Conservation (phyloP, 169 alveolate species). For the Cystoisospora suis region DNA sequence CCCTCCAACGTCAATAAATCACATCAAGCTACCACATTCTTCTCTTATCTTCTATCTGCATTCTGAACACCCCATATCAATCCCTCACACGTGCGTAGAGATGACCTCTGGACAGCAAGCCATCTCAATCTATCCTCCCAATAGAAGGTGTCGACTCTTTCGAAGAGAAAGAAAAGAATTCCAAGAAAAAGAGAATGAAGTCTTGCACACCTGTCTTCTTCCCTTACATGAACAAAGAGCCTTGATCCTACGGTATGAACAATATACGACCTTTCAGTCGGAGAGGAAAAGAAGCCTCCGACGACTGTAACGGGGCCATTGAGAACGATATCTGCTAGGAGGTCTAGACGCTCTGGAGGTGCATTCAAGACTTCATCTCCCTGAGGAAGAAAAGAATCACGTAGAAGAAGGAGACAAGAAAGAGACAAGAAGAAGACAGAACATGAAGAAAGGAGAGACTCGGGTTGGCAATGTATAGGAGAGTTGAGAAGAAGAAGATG, state of each 20-base stretch:
- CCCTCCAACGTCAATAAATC: too few species aligned
- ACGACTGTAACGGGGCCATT: conserved; percentile 41
- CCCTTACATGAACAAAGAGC: conserved; percentile 47
- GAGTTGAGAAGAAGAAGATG: too few species aligned
- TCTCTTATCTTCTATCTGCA: too few species aligned
- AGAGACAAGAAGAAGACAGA: not conserved
- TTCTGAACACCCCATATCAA: too few species aligned
- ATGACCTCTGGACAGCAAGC: too few species aligned
- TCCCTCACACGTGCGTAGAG: not conserved
- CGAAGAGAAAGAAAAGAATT: not conserved
- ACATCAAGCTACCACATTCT: too few species aligned
- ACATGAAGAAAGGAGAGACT: too few species aligned
- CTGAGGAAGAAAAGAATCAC: not conserved
- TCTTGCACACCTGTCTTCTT: not conserved
- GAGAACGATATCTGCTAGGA: conserved; percentile 21
- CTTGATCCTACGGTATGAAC: conserved; percentile 53
- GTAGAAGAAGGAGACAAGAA: not conserved
- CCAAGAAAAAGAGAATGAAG: too few species aligned
- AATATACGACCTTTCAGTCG: conserved; percentile 41
- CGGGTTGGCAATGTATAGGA: too few species aligned
- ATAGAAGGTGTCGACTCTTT: too few species aligned
- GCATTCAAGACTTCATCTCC: not conserved
- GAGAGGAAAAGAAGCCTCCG: conserved; percentile 37
- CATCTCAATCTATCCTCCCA: not conserved
- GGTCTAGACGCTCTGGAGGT: conserved; percentile 35